A percentile compares a stretch with the other conserved stretches of the same genome.
Conservation (phyloP, 768 basidiomycete species). For the Neoboletus magnificus region DNA sequence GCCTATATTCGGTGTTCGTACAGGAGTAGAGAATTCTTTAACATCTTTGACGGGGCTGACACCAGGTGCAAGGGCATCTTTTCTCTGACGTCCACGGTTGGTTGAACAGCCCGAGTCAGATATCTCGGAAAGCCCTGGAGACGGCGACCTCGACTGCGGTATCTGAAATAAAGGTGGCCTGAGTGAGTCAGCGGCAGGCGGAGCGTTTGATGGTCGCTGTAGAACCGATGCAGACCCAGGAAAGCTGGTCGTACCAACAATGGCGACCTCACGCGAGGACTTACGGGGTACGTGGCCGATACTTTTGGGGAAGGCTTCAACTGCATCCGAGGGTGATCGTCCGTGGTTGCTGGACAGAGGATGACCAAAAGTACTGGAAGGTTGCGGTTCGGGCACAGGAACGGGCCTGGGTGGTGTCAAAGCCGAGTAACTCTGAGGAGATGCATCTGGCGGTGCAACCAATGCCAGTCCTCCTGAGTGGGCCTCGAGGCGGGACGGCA, state of each 20-base stretch:
- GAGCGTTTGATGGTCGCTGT: constrained; percentile 29
- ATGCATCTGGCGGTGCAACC: constrained; percentile 71
- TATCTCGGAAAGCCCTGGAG: constrained; percentile 28
- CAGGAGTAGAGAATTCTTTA: constrained; percentile 23
- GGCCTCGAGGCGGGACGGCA: constrained; percentile 39
- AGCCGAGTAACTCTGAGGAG: constrained; percentile 49
- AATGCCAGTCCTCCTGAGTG: constrained; percentile 51
- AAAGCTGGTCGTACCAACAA: constrained; percentile 45
- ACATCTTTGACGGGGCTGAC: constrained; percentile 30
- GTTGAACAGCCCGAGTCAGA: constrained; percentile 33
- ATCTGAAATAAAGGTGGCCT: constrained; percentile 38
- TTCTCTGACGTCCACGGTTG: constrained; percentile 28
- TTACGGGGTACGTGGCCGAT: constrained; percentile 41
- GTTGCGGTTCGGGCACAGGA: constrained; percentile 32
- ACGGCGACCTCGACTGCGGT: constrained; percentile 33
- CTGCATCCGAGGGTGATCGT: constrained; percentile 50
- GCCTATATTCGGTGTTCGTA: constrained; percentile 61
- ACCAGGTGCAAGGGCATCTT: constrained; percentile 33
- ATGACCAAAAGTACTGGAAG: constrained; percentile 15
- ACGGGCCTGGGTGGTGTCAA: constrained; percentile 51
- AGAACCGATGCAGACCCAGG: constrained; percentile 26
- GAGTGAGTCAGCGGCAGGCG: constrained; percentile 30
- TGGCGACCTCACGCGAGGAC: constrained; percentile 48
- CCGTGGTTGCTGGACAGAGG: constrained; percentile 30
- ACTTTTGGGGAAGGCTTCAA: constrained; percentile 26